Evolutionary conservation across 1,139 yeast species (phyloP).

Genomic region (Protomyces gravidus): DNA sequence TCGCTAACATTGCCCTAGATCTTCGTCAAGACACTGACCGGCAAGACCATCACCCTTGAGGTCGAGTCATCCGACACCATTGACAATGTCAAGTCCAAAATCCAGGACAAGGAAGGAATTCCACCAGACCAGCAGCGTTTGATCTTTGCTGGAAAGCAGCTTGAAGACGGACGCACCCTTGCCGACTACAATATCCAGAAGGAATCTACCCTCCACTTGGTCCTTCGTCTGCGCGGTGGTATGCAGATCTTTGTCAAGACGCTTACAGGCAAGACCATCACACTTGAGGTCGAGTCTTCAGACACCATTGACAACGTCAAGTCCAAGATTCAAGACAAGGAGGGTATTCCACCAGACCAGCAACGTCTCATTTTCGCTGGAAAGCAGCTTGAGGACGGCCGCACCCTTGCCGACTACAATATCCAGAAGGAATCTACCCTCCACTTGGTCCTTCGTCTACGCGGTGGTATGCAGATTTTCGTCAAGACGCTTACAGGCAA

Average conservation of each 20-base stretch:
- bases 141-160: slow-evolving; percentile 82
- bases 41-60: slow-evolving; percentile 96
- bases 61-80: slow-evolving; percentile 87
- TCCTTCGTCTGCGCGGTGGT: slow-evolving; percentile 85
- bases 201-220: slow-evolving; percentile 82
- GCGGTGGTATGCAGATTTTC: slow-evolving; percentile 75
- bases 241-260: slow-evolving; percentile 81
- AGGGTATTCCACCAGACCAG: slow-evolving; percentile 93
- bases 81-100: slow-evolving; percentile 84
- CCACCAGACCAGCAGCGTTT: slow-evolving; percentile 87
- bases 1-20: too few relatives aligned
- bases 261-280: slow-evolving; percentile 97
- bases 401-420: slow-evolving; percentile 99
- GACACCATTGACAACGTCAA: slow-evolving; percentile 93
- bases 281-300: slow-evolving; percentile 89
- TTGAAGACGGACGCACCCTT: slow-evolving; percentile 81
- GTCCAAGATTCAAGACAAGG: slow-evolving; percentile 90
- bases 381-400: slow-evolving; percentile 86
- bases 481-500: slow-evolving; percentile 99
- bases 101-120: slow-evolving; percentile 85
- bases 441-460: slow-evolving; percentile 74
- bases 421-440: slow-evolving; percentile 99
- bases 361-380: slow-evolving; percentile 91
- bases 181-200: slow-evolving; percentile 88
- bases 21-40: slow-evolving; percentile 91